phyloP scores from a whole-genome alignment of 2,329 filamentous ascomycete genomes.

The Penicillium aurantiogriseum region DNA sequence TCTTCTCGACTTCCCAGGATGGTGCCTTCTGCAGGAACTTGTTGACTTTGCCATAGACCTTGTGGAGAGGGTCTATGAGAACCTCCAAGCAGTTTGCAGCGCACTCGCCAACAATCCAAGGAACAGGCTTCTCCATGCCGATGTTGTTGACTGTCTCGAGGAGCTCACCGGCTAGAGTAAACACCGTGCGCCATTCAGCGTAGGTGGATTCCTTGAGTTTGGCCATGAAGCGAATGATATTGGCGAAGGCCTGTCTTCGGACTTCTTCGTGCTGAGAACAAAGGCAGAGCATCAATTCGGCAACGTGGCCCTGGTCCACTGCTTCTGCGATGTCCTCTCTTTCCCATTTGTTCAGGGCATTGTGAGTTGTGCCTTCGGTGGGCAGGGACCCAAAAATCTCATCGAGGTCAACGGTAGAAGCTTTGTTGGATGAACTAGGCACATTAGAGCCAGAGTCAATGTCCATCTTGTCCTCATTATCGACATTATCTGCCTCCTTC shows the following conservation, averaged over 20 bases:
- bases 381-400: conserved; percentile 54
- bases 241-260: conserved; percentile 65
- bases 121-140: conserved; percentile 60
- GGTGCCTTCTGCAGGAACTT: conserved; percentile 76
- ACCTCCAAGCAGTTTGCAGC: conserved; percentile 68
- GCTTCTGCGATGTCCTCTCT: conserved; percentile 75
- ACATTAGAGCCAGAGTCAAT: conserved; percentile 15
- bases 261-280: conserved; percentile 73
- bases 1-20: conserved; percentile 62
- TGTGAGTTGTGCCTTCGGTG: conserved; percentile 43
- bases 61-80: conserved; percentile 72
- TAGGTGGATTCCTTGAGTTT: conserved; percentile 64
- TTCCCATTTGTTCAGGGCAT: conserved; percentile 61
- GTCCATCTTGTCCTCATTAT: conserved; percentile 18
- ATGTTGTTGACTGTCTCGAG: conserved; percentile 66
- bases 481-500: conserved; percentile 30
- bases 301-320: conserved; percentile 72
- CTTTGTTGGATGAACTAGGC: conserved; percentile 7
- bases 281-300: conserved; percentile 70
- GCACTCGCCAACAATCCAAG: conserved; percentile 74
- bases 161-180: conserved; percentile 76
- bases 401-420: conserved; percentile 47
- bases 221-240: conserved; percentile 45
- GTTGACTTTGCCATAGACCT: conserved; percentile 83
- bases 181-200: conserved; percentile 73